Evolutionary conservation across 805 yeast genomes (phyloP), one percentile per base, ranked within the genome.

Genomic region (Priceomyces castillae): DNA sequence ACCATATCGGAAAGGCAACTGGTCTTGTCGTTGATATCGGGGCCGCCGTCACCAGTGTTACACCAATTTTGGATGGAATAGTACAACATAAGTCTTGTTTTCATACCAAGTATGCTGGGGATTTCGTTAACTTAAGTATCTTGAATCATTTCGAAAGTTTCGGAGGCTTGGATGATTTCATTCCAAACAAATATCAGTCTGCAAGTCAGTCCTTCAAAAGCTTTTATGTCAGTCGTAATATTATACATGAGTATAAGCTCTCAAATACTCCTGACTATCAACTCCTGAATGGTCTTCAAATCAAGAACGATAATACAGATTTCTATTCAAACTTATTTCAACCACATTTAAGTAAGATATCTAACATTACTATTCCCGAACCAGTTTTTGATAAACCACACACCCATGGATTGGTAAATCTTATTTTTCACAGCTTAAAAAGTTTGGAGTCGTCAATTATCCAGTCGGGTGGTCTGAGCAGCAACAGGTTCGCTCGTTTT

Each of bases 21-120:
- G 89, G 92, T 4, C 70, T 90, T 46, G 87, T 90, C 7, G 75
- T 90, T 19, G 96, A 90, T 59, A 64, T 90, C 36, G 97, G 96
- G 2, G 73, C 86, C 7, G 72, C 84, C 3, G 77, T 79, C 3
- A 74, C 84, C 14, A 74, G 82, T 25, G 86, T 88, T 7, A 84
- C 94, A 0, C 95, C 95, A 7, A 77, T 88, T 15, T 65, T 80
- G 48, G 90, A 86, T 54, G 96, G 96, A 30, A 75, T 78, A 12
- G 77, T 88, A 40, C 75, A 84, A 41, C 66, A 74, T 49, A 84
- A 83, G 58, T 85, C 87, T 37, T 73, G 80, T 4, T 68, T 76
- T 47, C 84, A 80, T 60, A 77, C 87, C 12, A 81, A 79, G 53
- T 86, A 76, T 58, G 97, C 90, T 3, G 98, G 97, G 7, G 92